These are phyloP conservation scores for Pichia phayaonensis DNA, from an alignment of 805 yeast species.

Conservation along the genomic window DNA sequence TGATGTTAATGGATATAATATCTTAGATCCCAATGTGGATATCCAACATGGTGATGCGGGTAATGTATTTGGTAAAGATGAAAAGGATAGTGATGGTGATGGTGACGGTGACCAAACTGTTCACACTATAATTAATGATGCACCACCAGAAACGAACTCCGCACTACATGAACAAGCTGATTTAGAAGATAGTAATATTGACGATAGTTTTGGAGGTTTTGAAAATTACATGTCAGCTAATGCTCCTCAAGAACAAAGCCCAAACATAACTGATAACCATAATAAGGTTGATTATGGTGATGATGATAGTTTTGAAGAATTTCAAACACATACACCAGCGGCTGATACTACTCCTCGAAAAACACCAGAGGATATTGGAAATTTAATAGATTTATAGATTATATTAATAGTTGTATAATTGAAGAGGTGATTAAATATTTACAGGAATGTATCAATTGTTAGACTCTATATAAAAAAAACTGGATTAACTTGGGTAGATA, in stretches of 20 bases:
- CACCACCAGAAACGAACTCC: not conserved
- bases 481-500: not conserved
- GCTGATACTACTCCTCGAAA: too few relatives aligned
- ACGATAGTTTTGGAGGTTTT: not conserved
- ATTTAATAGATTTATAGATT: slow-evolving; percentile 7
- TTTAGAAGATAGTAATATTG: not conserved
- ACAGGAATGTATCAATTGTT: not conserved
- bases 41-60: not conserved
- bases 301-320: not conserved
- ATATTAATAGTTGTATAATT: not conserved
- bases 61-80: not conserved
- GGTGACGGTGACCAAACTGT: not conserved
- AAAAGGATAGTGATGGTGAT: not conserved
- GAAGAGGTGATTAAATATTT: not conserved
- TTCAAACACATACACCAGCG: not conserved
- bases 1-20: not conserved
- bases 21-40: not conserved
- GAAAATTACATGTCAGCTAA: not conserved
- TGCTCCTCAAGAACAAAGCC: not conserved
- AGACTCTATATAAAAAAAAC: not conserved
- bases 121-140: not conserved
- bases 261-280: not conserved
- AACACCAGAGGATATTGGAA: not conserved
- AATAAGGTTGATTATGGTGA: not conserved
- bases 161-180: not conserved